These are phyloP conservation scores for Colletotrichum tropicicola DNA, from an alignment of 2,329 filamentous ascomycete species.

Conservation along the genomic window DNA sequence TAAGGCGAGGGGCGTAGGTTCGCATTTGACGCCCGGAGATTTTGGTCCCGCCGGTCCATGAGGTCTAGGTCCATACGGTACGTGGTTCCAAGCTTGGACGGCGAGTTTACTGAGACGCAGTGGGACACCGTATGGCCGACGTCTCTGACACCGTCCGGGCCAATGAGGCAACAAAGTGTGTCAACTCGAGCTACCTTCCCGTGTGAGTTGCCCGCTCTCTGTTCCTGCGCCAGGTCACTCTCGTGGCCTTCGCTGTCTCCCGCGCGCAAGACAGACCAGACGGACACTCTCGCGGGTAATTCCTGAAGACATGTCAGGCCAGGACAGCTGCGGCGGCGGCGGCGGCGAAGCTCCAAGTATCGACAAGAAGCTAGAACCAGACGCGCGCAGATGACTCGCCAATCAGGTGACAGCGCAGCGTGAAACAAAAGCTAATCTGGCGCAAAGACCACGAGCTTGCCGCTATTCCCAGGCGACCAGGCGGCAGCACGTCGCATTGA, in stretches of 20 bases:
- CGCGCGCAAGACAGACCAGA: too few relatives aligned
- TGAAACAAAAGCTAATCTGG: slow-evolving; percentile 5
- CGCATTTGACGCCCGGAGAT: background rate
- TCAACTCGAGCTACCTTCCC: background rate
- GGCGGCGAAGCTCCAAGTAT: too few relatives aligned
- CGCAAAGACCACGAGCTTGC: background rate
- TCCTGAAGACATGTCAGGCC: too few relatives aligned
- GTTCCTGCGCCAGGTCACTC: too few relatives aligned
- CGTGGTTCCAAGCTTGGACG: background rate
- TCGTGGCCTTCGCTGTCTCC: too few relatives aligned
- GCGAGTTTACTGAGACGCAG: background rate
- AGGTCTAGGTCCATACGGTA: background rate
- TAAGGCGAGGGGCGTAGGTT: background rate
- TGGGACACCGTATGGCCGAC: background rate
- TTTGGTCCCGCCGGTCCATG: background rate
- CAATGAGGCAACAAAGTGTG: background rate
- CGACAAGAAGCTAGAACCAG: background rate
- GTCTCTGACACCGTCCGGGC: slow-evolving; percentile 2
- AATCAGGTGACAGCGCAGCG: background rate
- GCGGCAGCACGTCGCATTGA: too few relatives aligned
- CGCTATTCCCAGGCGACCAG: too few relatives aligned
- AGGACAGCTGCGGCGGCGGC: too few relatives aligned
- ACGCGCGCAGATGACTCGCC: background rate
- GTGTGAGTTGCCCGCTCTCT: too few relatives aligned
- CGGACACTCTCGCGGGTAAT: too few relatives aligned